Evolutionary conservation across 495 filamentous ascomycete species (phyloP).

Genomic region (Stereocaulon alpinum): DNA sequence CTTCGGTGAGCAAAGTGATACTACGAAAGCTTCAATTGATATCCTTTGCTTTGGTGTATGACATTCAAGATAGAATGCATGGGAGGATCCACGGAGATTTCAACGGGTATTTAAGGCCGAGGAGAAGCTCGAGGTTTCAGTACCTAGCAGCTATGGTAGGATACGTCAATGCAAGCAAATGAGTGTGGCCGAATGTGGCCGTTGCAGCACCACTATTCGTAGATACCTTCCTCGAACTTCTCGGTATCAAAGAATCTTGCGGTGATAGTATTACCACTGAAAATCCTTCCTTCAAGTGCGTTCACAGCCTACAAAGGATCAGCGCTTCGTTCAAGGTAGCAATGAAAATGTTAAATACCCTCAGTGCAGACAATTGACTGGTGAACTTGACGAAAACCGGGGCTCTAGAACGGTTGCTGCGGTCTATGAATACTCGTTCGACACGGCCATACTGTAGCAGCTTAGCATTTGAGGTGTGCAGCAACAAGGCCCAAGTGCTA

Average conservation of each 20-base stretch:
- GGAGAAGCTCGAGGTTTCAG: not conserved
- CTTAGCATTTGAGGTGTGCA: slow-evolving; percentile 7
- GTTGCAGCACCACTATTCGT: slow-evolving; percentile 29
- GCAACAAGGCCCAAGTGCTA: slow-evolving; percentile 12
- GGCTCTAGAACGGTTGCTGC: slow-evolving; percentile 36
- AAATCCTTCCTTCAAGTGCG: slow-evolving; percentile 69
- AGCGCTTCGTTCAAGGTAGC: slow-evolving; percentile 6
- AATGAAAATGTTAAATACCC: slow-evolving; percentile 44
- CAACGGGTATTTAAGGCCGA: no score
- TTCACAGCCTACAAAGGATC: slow-evolving; percentile 59
- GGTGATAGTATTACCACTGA: slow-evolving; percentile 72
- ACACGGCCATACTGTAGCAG: slow-evolving; percentile 64
- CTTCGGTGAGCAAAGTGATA: no score
- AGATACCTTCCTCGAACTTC: slow-evolving; percentile 66
- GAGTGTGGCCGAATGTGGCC: not conserved
- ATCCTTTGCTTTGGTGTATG: no score
- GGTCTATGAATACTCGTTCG: slow-evolving; percentile 68
- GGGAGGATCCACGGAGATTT: not conserved
- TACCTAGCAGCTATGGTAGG: not conserved
- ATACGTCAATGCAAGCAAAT: not conserved
- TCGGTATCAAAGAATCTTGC: slow-evolving; percentile 72
- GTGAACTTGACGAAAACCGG: slow-evolving; percentile 90
- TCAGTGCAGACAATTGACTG: slow-evolving; percentile 63
- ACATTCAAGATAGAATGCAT: no score
- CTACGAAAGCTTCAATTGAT: no score